A percentile compares a stretch with the other conserved stretches of the same genome.
Conservation (phyloP, 139 green algal genomes). For the Picochlorum sp. region DNA sequence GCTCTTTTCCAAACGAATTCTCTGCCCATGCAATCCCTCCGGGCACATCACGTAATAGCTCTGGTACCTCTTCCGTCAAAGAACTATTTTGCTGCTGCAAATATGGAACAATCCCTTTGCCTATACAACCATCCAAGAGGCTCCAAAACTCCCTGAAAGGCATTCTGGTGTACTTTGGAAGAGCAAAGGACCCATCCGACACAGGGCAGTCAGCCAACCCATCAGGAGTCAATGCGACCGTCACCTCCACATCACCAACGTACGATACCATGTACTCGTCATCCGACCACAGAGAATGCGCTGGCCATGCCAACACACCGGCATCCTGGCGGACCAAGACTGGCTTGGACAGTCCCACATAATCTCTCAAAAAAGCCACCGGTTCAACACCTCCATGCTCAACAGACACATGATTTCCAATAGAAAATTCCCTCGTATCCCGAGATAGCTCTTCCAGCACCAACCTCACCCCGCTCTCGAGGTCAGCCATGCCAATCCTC, state of each 20-base stretch:
- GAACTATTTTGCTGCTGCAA: slow-evolving; percentile 70
- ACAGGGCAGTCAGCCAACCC: slow-evolving; percentile 26
- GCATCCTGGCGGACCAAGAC: slow-evolving; percentile 16
- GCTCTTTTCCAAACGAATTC: slow-evolving; percentile 33
- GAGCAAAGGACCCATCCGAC: slow-evolving; percentile 13
- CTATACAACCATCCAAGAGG: slow-evolving; percentile 3
- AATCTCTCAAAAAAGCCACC: slow-evolving; percentile 21
- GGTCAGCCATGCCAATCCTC: too few relatives aligned
- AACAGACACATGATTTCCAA: slow-evolving; percentile 9
- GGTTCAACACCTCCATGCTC: slow-evolving; percentile 4
- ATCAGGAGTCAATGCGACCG: slow-evolving; percentile 27
- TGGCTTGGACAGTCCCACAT: slow-evolving; percentile 21
- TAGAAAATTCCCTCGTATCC: slow-evolving; percentile 17
- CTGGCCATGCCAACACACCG: slow-evolving; percentile 9
- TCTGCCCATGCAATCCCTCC: slow-evolving; percentile 36
- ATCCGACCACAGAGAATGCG: slow-evolving; percentile 7
- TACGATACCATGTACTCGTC: slow-evolving; percentile 11
- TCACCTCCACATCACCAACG: slow-evolving; percentile 13
- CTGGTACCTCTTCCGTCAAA: slow-evolving; percentile 42
- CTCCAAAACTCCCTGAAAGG: slow-evolving; percentile 10
- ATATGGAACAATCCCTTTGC: background rate
- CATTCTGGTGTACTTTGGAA: slow-evolving; percentile 18
- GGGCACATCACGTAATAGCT: slow-evolving; percentile 44
- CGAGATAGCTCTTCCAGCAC: background rate
- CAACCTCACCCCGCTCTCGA: too few relatives aligned